Evolutionary conservation across 805 yeast genomes (phyloP), one percentile per base, ranked within the genome.

Genomic region (Hanseniaspora osmophila): DNA sequence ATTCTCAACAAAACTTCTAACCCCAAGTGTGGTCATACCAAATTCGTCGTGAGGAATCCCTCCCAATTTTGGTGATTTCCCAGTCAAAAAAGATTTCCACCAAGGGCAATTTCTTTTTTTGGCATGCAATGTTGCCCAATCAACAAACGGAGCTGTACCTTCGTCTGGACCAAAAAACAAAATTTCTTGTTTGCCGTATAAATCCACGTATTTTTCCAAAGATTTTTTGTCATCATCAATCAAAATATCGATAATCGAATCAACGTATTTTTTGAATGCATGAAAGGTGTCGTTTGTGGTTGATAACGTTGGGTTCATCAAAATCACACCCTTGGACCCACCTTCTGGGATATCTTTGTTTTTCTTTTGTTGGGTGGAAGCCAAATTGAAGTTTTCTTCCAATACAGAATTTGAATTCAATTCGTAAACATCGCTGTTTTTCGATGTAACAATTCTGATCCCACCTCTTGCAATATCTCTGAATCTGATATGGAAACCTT

Each of bases 331-430:
- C 64, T 90, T 90, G 37, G 96, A 85, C 33, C 98, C 98, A 61
- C 98, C 97, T 71, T 90, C 98, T 42, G 98, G 97, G 48, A 90
- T 92, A 69, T 90, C 98, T 70, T 90, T 90, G 69, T 90, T 92
- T 67, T 90, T 90, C 53, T 90, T 75, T 69, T 92, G 98, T 67
- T 90, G 98, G 40, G 98, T 90, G 46, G 80, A 77, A 37, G 98
- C 97, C 64, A 90, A 74, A 62, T 88, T 88, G 67, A 92, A 90
- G 67, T 92, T 90, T 66, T 90, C 98, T 63, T 92, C 97, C 63
- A 90, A 87, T 66, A 90, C 74, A 55, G 84, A 84, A 54, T 95
- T 78, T 52, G 81, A 80, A 59, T 92, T 90, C 57, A 78, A 76
- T 43, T 80, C 75, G 64, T 86, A 92, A 43, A 86, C 87, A 65